Evolutionary conservation across 2,329 filamentous ascomycete genomes (phyloP), one percentile per base, ranked within the genome.

Genomic region (Phoma herbarum): DNA sequence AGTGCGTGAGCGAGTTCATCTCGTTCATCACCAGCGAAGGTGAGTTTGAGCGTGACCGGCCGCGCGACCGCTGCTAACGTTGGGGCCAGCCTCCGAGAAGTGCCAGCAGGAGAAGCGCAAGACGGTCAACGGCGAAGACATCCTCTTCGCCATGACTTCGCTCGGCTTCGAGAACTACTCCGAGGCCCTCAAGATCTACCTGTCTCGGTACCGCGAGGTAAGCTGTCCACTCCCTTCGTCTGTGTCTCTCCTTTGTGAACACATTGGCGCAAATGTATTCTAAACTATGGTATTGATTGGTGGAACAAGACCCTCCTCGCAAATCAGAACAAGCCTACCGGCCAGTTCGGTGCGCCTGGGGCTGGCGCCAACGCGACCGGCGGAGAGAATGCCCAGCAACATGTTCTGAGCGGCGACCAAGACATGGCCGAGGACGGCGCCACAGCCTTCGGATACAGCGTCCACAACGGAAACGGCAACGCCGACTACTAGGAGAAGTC

Each of bases 1-100:
- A 99, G 80, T 99, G 95, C 76, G 95, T 99, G 59, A 97, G 93
- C 88, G 95, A 99, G 81, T 99, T 99, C 80, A 99, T 99, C 83
- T 97, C 92, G 7, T 99, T 99, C 84, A 98, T 99, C 76, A 99
- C 95, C 33, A 98, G 94, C 78, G 95, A 99, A 85, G 95, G 95
- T 97, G 79, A 75, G 90, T 82, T 64, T 66, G 49, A 52, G 33
- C 9, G 25, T 20, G 9, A 4, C 3, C 20, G n/a, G n/a, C 7
- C 2, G 18, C 37, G 14, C 37, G 31, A 37, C 60, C 26, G 39
- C 60, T 60, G 47, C 64, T 73, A 47, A 74, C 55, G 35, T 53
- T 35, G 18, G 20, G 9, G 11, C 37, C 75, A 98, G 95, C 95
- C 26, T 98, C 95, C 63, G 95, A 99, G 80, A 99, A 99, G 80